Evolutionary conservation across 495 filamentous ascomycete species (phyloP), one percentile per base, ranked within the genome.

Genomic region (Poronia punctata): DNA sequence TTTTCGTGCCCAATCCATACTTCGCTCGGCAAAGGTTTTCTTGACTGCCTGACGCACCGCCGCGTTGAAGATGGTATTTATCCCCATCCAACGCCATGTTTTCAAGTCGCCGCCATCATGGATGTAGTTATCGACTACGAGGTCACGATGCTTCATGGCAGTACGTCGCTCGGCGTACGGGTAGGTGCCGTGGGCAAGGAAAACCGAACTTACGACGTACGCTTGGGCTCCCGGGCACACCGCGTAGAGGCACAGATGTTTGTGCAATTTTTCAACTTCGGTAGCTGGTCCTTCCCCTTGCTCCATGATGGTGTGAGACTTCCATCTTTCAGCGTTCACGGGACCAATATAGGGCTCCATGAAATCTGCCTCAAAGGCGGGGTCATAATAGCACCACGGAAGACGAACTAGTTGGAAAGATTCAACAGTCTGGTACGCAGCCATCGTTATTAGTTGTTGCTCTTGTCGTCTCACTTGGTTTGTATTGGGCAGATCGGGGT

Each of bases 101-200:
- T 21, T 32, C 10, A 45, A 8, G 11, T 38, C 7, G 1, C 42
- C 42, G 7, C 42, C 34, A 1, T 34, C 42, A 9, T 24, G 19
- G 5, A 37, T 34, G n/a, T 45, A 45, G 17, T 19, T 45, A 9
- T 45, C 42, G 10, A 45, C 26, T 23, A 45, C 38, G 15, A 45
- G 31, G 4, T 45, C 35, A 3, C 27, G 26, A 14, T 38, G 10
- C 1, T 27, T n/a, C 41, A 44, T 44, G 0, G 25, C 20, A 1
- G 32, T 30, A 4, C 19, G 1, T 20, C 42, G 21, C 4, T 23
- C 4, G 6, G 23, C 41, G 3, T 17, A 26, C n/a, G 16, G 7
- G 1, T 27, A 12, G 2, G 19, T 21, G 10, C 15, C 11, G 1
- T 20, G 3, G 6, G 21, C 26, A 2, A 45, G 16, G 8, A 25